Base-by-base conservation (phyloP, 306 rosid species). In the Ceratonia siliqua region DNA sequence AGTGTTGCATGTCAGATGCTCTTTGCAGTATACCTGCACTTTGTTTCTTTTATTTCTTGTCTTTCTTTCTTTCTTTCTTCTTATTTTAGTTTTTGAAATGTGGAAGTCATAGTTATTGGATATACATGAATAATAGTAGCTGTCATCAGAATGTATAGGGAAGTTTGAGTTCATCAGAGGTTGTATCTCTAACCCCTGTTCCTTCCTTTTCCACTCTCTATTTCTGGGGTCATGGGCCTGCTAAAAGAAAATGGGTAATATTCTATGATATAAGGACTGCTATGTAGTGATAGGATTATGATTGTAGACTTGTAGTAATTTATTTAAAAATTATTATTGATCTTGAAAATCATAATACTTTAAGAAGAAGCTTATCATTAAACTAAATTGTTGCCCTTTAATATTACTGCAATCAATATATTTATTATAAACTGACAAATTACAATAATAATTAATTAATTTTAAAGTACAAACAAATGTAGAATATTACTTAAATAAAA, bases 1-100 rank as follows among this genome's bases (percentile, higher is more conserved):
- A 83, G 81, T 76, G 59, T 41, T 79, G 65, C 74, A 43, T 43
- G 14, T 63, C 41, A 70, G 45, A 70, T 27, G 78, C 53, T 35
- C n/a, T 48, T 49, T 50, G 62, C 64, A 24, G 58, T 38, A 12
- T 43, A 36, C 66, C 59, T 33, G 41, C 52, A 52, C 12, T 70
- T 45, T 62, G 45, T 72, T 45, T 24, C 39, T 1, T 24, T 18
- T 14, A 17, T 35, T 28, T 30, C 48, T 6, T 8, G 15, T 57
- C 64, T 10, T 61, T 43, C 2, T n/a, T 25, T 39, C 17, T 22
- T 9, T 27, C 43, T 1, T 9, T 2, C n/a, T 8, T 25, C 18
- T 8, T 21, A 5, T 65, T 14, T 15, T 48, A 46, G 22, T 18
- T 76, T 22, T 49, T 49, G 62, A 52, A 61, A 68, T 52, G 52